Percentiles rank a stretch among this genome's conserved stretches.
phyloP scores from a whole-genome alignment of 2,329 filamentous ascomycete genomes.

The Aspergillus versicolor region DNA sequence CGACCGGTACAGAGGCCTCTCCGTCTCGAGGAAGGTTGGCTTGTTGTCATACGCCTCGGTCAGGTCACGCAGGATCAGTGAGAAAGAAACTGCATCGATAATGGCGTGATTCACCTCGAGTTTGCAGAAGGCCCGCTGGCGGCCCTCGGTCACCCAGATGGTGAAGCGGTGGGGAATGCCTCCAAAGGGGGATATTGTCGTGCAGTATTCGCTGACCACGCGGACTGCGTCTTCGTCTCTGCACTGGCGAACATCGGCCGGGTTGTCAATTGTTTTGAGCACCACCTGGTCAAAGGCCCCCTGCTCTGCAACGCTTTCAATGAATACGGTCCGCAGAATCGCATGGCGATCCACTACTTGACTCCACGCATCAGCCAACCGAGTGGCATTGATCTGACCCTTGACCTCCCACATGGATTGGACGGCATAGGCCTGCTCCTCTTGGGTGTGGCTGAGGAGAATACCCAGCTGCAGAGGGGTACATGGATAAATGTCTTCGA shows the following conservation, averaged over 20 bases:
- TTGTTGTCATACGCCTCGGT: conserved; percentile 2
- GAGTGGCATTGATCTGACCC: not conserved
- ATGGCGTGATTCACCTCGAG: conserved; percentile 10
- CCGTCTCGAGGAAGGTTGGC: not conserved
- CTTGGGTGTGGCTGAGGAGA: conserved; percentile 16
- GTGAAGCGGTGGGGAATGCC: conserved; percentile 1
- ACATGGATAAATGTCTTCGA: no score
- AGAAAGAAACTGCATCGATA: conserved; percentile 8
- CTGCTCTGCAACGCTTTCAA: not conserved
- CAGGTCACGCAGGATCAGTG: conserved; percentile 3
- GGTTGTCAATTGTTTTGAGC: conserved; percentile 7
- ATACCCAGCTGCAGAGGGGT: conserved; percentile 18
- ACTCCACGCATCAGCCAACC: conserved; percentile 5
- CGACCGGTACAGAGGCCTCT: conserved; percentile 1
- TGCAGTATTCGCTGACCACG: not conserved
- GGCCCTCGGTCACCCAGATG: not conserved
- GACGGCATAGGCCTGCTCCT: conserved; percentile 9
- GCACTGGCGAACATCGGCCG: not conserved
- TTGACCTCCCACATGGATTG: conserved; percentile 7
- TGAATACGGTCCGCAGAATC: conserved; percentile 12
- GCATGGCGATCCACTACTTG: conserved; percentile 11
- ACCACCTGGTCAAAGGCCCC: conserved; percentile 13
- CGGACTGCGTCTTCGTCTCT: not conserved
- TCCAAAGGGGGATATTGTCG: not conserved
- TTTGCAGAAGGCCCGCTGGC: not conserved